Conservation (phyloP, 805 yeast species). For the Millerozyma miso region DNA sequence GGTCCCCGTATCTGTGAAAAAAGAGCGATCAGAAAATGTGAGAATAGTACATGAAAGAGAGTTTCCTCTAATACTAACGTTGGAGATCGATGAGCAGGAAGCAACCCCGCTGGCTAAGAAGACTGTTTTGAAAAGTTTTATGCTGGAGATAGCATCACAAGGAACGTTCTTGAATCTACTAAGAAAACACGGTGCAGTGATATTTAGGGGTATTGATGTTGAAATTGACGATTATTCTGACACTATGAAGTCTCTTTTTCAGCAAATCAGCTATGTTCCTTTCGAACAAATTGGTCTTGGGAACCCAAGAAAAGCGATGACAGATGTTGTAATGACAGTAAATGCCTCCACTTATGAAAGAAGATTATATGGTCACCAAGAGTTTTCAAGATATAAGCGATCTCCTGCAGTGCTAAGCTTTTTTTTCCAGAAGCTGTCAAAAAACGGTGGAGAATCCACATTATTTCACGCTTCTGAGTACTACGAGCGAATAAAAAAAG, state of each 20-base stretch:
- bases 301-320: constrained; percentile 5
- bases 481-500: not conserved
- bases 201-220: constrained; percentile 17
- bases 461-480: not conserved
- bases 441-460: not conserved
- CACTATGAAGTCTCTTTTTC: constrained; percentile 13
- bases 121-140: constrained; percentile 6
- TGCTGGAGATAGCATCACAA: constrained; percentile 9
- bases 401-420: constrained; percentile 16
- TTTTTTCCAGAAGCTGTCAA: constrained; percentile 3
- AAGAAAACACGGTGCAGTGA: constrained; percentile 25
- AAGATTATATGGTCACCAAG: constrained; percentile 27
- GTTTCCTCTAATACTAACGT: constrained; percentile 6
- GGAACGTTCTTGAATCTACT: constrained; percentile 19
- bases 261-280: constrained; percentile 12
- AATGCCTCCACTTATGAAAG: constrained; percentile 24
- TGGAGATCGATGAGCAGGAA: not conserved
- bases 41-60: constrained; percentile 6
- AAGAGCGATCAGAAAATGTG: not conserved
- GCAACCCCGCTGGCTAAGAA: not conserved
- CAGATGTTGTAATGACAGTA: constrained; percentile 23
- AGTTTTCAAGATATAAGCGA: constrained; percentile 24
- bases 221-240: not conserved
- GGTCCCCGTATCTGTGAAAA: not conserved
- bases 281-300: not conserved